Evolutionary conservation across 106 monocot genomes (phyloP), one percentile per base, ranked within the genome.

Genomic region (Phalaenopsis aphrodite): DNA sequence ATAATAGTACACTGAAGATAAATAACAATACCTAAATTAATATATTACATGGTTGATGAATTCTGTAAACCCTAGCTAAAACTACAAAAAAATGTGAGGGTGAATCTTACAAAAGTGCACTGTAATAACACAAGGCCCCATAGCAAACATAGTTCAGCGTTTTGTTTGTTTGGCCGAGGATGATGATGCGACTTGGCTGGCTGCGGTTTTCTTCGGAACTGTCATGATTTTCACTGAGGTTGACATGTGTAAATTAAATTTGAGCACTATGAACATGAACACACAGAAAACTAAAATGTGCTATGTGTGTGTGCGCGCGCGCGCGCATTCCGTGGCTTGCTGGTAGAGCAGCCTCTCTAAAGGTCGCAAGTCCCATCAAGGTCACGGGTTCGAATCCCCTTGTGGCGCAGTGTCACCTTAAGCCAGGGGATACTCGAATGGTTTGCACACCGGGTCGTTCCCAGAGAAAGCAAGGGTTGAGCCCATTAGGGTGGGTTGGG

Each of bases 121-220:
- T 69, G 68, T 38, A 69, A 69, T 37, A 69, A 38, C 10, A 69
- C 69, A 38, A 69, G 23, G 38, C 5, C 38, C 4, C 69, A 65
- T 23, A 6, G 7, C 6, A 2, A 23, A n/a, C 0, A 10, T 39
- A 12, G 39, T 69, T 69, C 4, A 76, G 3, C 76, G 24, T 49
- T 76, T 76, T 23, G 5, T 49, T 49, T 76, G 75, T 24, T 76
- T 76, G 47, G 43, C 42, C 14, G 74, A 74, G 18, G 76, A 75
- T 21, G 46, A 21, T 30, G 76, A 42, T 14, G 52, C 52, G 19
- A 76, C 24, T 49, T 76, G 76, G 49, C 48, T 52, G 2, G 24
- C 10, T 30, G 23, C 45, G 19, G n/a, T 21, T 49, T 76, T 76
- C 76, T 76, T 76, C 49, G 49, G 30, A 52, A 52, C 76, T 76